phyloP scores from a whole-genome alignment of 2,329 filamentous ascomycete species.

The Biscogniauxia marginata region DNA sequence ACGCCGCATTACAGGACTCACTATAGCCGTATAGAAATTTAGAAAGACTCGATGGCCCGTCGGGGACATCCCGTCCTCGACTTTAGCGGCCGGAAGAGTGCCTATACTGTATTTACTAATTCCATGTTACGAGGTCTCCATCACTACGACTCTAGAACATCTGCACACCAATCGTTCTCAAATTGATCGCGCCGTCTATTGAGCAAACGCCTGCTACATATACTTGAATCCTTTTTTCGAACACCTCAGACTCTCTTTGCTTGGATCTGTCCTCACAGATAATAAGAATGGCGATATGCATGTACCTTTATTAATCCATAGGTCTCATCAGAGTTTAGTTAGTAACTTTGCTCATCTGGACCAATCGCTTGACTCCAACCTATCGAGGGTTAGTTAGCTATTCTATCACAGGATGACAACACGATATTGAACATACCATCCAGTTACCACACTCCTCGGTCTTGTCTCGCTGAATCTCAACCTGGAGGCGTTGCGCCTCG shows the following conservation, averaged over 20 bases:
- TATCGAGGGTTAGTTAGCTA: slow-evolving; percentile 48
- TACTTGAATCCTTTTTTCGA: not conserved
- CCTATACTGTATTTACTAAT: too few species aligned
- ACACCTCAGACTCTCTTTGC: not conserved
- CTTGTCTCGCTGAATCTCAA: slow-evolving; percentile 74
- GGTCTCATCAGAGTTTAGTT: slow-evolving; percentile 13
- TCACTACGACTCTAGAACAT: not conserved
- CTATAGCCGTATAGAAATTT: too few species aligned
- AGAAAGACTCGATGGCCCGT: too few species aligned
- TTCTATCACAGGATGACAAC: not conserved
- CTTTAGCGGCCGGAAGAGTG: too few species aligned
- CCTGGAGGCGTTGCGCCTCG: slow-evolving; percentile 64
- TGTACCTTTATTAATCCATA: not conserved
- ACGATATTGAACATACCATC: slow-evolving; percentile 63
- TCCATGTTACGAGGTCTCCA: too few species aligned
- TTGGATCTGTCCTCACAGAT: not conserved
- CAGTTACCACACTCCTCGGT: slow-evolving; percentile 80
- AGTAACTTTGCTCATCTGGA: slow-evolving; percentile 77
- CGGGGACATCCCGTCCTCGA: too few species aligned
- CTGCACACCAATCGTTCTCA: not conserved
- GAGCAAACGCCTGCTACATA: not conserved
- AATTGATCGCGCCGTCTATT: not conserved
- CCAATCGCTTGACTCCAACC: slow-evolving; percentile 74
- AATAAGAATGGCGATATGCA: not conserved
- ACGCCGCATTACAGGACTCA: too few species aligned